Base-by-base conservation (phyloP, 129 eudicot genomes). In the Rutidosis leptorrhynchoides region DNA sequence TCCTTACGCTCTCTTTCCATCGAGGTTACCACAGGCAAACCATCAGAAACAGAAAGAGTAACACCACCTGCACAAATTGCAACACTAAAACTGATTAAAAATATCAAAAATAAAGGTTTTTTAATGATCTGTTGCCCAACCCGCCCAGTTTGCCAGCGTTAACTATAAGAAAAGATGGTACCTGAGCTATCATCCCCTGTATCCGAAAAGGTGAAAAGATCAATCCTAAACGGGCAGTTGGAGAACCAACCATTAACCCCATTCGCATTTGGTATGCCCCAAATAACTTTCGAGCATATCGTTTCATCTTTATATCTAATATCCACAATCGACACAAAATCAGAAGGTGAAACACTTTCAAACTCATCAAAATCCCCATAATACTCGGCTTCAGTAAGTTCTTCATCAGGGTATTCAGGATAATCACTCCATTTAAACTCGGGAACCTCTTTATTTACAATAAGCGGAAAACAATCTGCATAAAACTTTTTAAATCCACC, bases 401-500 rank as follows among this genome's bases (percentile, higher is more conserved):
- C 98, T 80, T 88, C 95, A 25, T 88, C 95, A 29, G 83, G 80
- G 70, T 86, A 84, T 54, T 86, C 92, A 0, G 69, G 72, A 77
- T 80, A 78, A 37, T 78, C 86, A 42, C 79, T 78, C 78, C 68
- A 79, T 61, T 73, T 71, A 61, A 77, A 74, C 20, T 86, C 81
- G 0, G 96, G 87, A 46, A 89, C 92, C 61, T 86, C 83, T 53
- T 82, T 92, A 81, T 86, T 82, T 58, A 93, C 96, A 67, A 93
- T 84, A 64, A 93, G 92, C n/a, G 98, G 98, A 70, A 89, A 93
- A 69, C 98, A 93, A 67, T 82, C 89, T 6, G 96, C 92, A 25
- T 93, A 93, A 51, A 88, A 93, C 46, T 86, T 93, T 77, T 90
- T 88, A 71, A 83, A 89, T 2, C 98, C 98, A 10, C 98, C 98